phyloP scores from a whole-genome alignment of 345 rosid genomes.

The Toxicodendron radicans region DNA sequence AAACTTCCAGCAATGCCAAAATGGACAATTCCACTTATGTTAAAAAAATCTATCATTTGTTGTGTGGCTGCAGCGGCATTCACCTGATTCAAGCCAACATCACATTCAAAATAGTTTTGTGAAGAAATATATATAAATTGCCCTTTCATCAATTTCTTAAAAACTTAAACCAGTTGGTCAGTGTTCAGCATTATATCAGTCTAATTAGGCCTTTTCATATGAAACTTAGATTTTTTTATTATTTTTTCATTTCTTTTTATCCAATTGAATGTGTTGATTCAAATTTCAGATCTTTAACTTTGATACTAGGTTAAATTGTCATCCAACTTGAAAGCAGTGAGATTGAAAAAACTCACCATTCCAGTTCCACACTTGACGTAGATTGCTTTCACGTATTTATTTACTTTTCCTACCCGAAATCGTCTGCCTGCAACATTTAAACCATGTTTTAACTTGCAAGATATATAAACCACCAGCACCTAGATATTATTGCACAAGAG shows the following conservation, averaged over 20 bases:
- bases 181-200: too few relatives aligned
- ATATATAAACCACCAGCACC: background rate
- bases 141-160: too few relatives aligned
- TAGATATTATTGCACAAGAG: background rate
- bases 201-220: too few relatives aligned
- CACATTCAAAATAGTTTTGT: background rate
- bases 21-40: constrained; percentile 43
- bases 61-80: constrained; percentile 69
- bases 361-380: constrained; percentile 62
- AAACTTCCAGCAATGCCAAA: constrained; percentile 55
- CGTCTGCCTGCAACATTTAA: constrained; percentile 43
- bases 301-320: too few relatives aligned
- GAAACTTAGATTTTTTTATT: too few relatives aligned
- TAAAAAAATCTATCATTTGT: constrained; percentile 51
- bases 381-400: constrained; percentile 40
- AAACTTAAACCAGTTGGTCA: too few relatives aligned
- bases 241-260: too few relatives aligned
- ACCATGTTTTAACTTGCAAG: background rate
- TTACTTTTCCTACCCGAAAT: constrained; percentile 40
- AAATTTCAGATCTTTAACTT: too few relatives aligned
- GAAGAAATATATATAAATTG: too few relatives aligned
- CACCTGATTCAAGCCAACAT: constrained; percentile 23
- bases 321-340: too few relatives aligned
- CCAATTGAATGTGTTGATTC: too few relatives aligned
- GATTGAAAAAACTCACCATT: constrained; percentile 29